Conservation (phyloP, 306 rosid genomes). For the Crataegus laevigata region DNA sequence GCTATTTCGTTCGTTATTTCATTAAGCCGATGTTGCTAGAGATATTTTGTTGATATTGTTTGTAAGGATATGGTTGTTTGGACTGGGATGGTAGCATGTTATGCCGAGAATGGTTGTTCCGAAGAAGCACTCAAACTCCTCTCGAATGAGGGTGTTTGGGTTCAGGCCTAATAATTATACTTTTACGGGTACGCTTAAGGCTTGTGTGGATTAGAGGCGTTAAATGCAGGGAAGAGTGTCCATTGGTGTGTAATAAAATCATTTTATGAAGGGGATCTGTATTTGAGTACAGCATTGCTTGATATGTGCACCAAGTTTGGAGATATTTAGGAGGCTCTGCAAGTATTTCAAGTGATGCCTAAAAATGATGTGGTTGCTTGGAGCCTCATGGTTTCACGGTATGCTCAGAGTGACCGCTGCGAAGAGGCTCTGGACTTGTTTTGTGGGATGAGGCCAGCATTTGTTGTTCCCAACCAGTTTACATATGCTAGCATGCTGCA, state of each 20-base stretch:
- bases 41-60: conserved; percentile 28
- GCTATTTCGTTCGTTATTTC: conserved; percentile 43
- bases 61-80: conserved; percentile 49
- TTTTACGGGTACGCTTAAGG: conserved; percentile 38
- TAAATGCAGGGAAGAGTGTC: conserved; percentile 28
- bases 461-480: conserved; percentile 38
- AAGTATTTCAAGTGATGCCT: conserved; percentile 34
- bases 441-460: conserved; percentile 35
- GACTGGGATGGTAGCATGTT: conserved; percentile 45
- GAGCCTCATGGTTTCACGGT: conserved; percentile 51
- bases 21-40: conserved; percentile 21
- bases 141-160: conserved; percentile 31
- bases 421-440: conserved; percentile 40
- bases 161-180: conserved; percentile 48
- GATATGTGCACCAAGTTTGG: conserved; percentile 37
- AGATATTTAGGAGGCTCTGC: conserved; percentile 20
- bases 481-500: conserved; percentile 41
- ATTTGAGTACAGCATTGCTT: conserved; percentile 41
- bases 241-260: conserved; percentile 37
- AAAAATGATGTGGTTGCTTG: conserved; percentile 40
- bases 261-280: conserved; percentile 28
- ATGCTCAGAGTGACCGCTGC: conserved; percentile 32
- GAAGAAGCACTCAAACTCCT: conserved; percentile 28
- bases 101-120: conserved; percentile 34
- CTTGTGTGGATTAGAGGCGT: conserved; percentile 30